These are phyloP conservation scores for Platismatia glauca DNA, from an alignment of 495 filamentous ascomycete genomes.

Conservation along the genomic window DNA sequence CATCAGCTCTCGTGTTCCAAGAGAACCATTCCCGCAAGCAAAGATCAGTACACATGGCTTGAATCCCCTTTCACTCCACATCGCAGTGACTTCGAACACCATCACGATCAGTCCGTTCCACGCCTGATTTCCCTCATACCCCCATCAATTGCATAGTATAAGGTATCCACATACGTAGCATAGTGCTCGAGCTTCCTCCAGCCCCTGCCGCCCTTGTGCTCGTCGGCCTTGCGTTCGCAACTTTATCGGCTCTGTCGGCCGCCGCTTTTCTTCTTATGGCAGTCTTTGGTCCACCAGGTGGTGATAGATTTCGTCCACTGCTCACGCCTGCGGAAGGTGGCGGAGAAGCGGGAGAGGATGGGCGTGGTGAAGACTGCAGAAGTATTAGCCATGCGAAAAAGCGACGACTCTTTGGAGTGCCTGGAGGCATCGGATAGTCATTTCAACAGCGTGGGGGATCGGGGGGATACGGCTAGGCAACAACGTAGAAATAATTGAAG, in stretches of 20 bases:
- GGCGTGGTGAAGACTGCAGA: slow-evolving; percentile 63
- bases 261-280: slow-evolving; percentile 89
- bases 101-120: too few species aligned
- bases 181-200: slow-evolving; percentile 91
- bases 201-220: slow-evolving; percentile 90
- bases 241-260: slow-evolving; percentile 89
- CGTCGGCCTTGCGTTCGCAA: slow-evolving; percentile 80
- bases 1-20: slow-evolving; percentile 17
- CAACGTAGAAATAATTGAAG: background rate
- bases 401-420: background rate
- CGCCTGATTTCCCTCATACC: background rate
- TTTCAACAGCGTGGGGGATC: background rate
- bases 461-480: background rate
- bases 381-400: background rate
- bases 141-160: background rate
- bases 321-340: slow-evolving; percentile 50
- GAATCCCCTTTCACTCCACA: background rate
- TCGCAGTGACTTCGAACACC: background rate
- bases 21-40: background rate
- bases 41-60: background rate
- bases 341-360: slow-evolving; percentile 51
- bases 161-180: slow-evolving; percentile 63
- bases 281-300: slow-evolving; percentile 91
- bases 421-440: too few species aligned
- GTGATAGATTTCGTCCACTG: slow-evolving; percentile 70